Evolutionary conservation across 164 flowering plant species (phyloP).

Genomic region (Aristolochia fimbriata): DNA sequence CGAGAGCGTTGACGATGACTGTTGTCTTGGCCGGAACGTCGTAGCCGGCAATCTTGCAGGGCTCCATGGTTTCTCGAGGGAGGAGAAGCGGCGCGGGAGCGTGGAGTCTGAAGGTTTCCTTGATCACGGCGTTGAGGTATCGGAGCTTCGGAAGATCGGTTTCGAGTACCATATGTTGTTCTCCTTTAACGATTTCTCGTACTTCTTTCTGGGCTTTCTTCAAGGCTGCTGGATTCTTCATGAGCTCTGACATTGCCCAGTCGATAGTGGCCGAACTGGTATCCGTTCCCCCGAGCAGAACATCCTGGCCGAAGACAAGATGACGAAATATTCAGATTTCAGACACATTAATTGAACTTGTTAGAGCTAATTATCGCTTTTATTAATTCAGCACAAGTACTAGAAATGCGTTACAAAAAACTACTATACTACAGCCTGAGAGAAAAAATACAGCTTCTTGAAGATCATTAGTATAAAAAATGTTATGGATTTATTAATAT

Average conservation of each 20-base stretch:
- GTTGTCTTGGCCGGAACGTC: neutral
- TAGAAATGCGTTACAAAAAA: too few relatives aligned
- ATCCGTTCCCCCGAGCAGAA: neutral
- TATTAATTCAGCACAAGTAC: too few relatives aligned
- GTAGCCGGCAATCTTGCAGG: neutral
- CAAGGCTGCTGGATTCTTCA: neutral
- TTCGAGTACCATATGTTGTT: neutral
- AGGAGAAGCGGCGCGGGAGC: neutral
- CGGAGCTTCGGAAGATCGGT: neutral
- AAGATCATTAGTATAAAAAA: too few relatives aligned
- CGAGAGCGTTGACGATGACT: neutral
- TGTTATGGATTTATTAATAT: too few relatives aligned
- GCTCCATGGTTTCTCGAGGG: neutral
- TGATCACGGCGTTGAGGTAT: neutral
- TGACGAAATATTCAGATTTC: too few relatives aligned
- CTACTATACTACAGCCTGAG: too few relatives aligned
- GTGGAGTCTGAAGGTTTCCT: neutral
- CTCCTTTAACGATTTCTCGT: neutral
- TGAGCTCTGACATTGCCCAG: neutral
- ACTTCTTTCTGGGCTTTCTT: neutral
- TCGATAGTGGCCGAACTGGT: neutral
- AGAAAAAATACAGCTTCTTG: too few relatives aligned
- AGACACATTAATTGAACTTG: too few relatives aligned
- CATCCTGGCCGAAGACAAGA: too few relatives aligned
- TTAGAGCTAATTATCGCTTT: too few relatives aligned